These are phyloP conservation scores for Rheum nobile DNA, from an alignment of 148 eudicot species.

Conservation along the genomic window DNA sequence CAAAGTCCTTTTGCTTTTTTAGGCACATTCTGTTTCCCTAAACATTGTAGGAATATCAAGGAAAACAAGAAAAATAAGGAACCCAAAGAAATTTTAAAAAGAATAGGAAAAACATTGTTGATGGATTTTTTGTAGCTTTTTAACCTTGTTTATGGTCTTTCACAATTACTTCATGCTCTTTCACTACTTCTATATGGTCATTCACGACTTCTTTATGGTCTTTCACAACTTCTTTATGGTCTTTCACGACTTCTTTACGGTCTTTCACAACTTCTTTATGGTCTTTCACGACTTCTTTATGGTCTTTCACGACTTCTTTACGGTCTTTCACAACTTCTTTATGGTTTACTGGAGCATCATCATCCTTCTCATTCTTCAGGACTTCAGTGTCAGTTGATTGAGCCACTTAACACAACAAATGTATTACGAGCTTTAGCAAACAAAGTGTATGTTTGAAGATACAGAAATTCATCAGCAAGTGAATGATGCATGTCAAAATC, in stretches of 20 bases:
- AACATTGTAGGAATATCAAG: not conserved
- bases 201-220: not conserved
- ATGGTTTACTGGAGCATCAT: slow-evolving; percentile 14
- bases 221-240: slow-evolving; percentile 6
- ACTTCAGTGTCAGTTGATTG: slow-evolving; percentile 23
- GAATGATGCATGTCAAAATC: not conserved
- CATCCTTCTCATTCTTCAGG: slow-evolving; percentile 12
- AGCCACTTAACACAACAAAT: slow-evolving; percentile 17
- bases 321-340: not conserved
- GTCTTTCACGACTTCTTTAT: not conserved
- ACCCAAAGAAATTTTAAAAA: not conserved
- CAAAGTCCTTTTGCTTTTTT: slow-evolving; percentile 24
- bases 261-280: not conserved
- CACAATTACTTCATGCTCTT: not conserved
- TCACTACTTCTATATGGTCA: not conserved
- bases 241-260: not conserved
- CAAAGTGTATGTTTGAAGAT: not conserved
- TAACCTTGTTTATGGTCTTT: slow-evolving; percentile 7
- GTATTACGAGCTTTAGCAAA: slow-evolving; percentile 4
- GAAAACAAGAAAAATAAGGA: not conserved
- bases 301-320: slow-evolving; percentile 3
- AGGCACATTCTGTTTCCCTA: slow-evolving; percentile 23
- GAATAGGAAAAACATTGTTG: not conserved
- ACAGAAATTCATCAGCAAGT: not conserved
- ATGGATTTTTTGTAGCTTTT: not conserved